Base-by-base conservation (phyloP, 2,329 filamentous ascomycete species). In the Talaromyces sp. region DNA sequence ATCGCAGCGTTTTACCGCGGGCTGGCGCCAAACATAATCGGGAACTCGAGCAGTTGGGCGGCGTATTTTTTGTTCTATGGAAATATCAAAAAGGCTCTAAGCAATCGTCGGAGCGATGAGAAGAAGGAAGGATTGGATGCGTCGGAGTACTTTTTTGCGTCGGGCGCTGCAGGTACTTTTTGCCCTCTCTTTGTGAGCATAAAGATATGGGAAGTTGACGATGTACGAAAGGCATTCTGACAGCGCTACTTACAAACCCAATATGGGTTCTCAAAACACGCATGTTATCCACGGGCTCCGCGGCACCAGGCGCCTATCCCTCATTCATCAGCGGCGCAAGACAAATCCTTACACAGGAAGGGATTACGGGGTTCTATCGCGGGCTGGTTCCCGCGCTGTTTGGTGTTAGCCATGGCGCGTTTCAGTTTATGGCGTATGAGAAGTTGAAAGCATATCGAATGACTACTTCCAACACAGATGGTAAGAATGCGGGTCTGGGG, bases 261-360 rank as follows among this genome's bases (percentile, higher is more conserved):
- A 88, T 99, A 68, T 99, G 94, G 94, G 94, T 99, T 2, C 86
- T 99, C 73, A 97, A 97, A 80, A 97, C 93, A 9, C 89, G 94
- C 64, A 97, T 99, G 92, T 81, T 97, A 26, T 91, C 92, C 31
- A 92, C 90, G 3, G 90, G 94, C 65, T 84, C 85, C 55, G 81
- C 84, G 58, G 82, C 86, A 6, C 84, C 82, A 1, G 91, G 91
- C 14, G 94, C 93, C 1, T 99, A 99, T 75, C 82, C 85, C 17
- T 88, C 85, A 65, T 90, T 97, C 80, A 77, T 81, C 65, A 82
- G 87, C 54, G 94, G 94, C 29, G 83, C 87, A 2, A 74, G 74
- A 41, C 82, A 85, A 51, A 85, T 99, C 21, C 83, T 87, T 68
- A 76, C 75, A 19, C 82, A 81, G 2, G 92, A 97, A 71, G 94